phyloP scores from a whole-genome alignment of 352 stramenopile genomes.

The Phytophthora europaea region DNA sequence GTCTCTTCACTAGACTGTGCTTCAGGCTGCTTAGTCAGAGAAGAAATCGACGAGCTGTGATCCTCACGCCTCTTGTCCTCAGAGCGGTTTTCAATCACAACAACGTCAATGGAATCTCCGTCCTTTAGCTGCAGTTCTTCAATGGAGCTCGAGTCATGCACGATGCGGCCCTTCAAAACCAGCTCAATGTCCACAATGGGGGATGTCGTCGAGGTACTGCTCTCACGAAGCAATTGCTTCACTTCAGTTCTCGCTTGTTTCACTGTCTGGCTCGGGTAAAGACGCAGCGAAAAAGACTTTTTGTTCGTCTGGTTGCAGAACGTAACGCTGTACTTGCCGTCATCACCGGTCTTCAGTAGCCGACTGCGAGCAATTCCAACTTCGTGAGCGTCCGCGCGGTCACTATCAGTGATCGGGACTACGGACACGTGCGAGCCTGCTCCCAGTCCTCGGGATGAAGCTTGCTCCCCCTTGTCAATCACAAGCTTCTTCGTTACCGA shows the following conservation, averaged over 20 bases:
- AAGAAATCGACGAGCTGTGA: slow-evolving; percentile 28
- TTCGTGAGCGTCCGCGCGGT: slow-evolving; percentile 41
- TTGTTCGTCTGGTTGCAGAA: slow-evolving; percentile 81
- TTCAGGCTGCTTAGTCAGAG: slow-evolving; percentile 48
- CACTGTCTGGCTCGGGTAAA: slow-evolving; percentile 60
- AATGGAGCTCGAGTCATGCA: slow-evolving; percentile 55
- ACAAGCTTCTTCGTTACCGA: slow-evolving; percentile 67
- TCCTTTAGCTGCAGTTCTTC: slow-evolving; percentile 71
- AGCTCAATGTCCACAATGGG: slow-evolving; percentile 69
- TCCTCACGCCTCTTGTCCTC: slow-evolving; percentile 44
- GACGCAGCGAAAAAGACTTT: slow-evolving; percentile 70
- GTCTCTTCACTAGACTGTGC: slow-evolving; percentile 26
- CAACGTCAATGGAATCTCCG: slow-evolving; percentile 73
- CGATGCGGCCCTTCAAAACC: slow-evolving; percentile 68
- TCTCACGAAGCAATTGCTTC: slow-evolving; percentile 63
- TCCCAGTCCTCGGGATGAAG: slow-evolving; percentile 16
- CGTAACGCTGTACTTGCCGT: slow-evolving; percentile 65
- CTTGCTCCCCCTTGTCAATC: slow-evolving; percentile 61
- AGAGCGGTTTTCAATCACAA: slow-evolving; percentile 68
- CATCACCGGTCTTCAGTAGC: slow-evolving; percentile 55
- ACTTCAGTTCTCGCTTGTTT: slow-evolving; percentile 70
- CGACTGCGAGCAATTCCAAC: slow-evolving; percentile 35
- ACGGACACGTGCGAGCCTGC: slow-evolving; percentile 57
- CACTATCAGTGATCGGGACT: slow-evolving; percentile 64
- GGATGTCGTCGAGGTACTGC: slow-evolving; percentile 37